phyloP scores from a whole-genome alignment of 2,329 filamentous ascomycete species.

The Diaporthe citriasiana region DNA sequence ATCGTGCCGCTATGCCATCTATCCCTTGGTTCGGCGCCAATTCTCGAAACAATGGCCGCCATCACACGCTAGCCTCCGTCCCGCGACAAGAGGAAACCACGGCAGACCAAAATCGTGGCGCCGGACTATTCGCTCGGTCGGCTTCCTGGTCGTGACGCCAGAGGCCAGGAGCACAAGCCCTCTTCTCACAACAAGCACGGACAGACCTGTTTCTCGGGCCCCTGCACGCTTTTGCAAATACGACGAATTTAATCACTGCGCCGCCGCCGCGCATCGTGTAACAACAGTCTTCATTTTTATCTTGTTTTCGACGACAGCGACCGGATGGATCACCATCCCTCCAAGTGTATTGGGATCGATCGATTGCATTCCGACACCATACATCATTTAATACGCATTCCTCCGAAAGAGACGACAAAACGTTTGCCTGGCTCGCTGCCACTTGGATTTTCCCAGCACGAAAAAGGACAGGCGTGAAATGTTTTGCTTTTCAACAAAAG shows the following conservation, averaged over 20 bases:
- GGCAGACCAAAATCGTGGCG: slow-evolving; percentile 37
- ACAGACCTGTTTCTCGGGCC: slow-evolving; percentile 34
- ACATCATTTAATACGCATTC: slow-evolving; percentile 53
- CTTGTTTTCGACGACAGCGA: slow-evolving; percentile 25
- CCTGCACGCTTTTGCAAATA: slow-evolving; percentile 35
- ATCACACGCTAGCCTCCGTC: slow-evolving; percentile 35
- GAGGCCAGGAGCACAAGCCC: slow-evolving; percentile 32
- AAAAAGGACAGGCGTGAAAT: slow-evolving; percentile 28
- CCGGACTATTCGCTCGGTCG: slow-evolving; percentile 31
- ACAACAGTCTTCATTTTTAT: slow-evolving; percentile 37
- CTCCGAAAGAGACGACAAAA: slow-evolving; percentile 47
- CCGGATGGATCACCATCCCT: slow-evolving; percentile 18
- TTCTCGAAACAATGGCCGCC: slow-evolving; percentile 39
- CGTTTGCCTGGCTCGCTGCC: slow-evolving; percentile 50
- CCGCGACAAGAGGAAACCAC: slow-evolving; percentile 33
- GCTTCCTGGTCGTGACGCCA: slow-evolving; percentile 32
- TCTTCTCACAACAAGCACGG: slow-evolving; percentile 18
- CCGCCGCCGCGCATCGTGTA: slow-evolving; percentile 40
- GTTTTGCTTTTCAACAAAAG: slow-evolving; percentile 27
- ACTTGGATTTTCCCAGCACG: slow-evolving; percentile 46
- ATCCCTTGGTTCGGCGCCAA: slow-evolving; percentile 44
- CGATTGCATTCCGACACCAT: slow-evolving; percentile 47
- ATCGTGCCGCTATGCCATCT: slow-evolving; percentile 32
- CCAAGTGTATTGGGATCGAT: slow-evolving; percentile 41
- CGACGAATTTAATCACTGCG: slow-evolving; percentile 41